Conservation (phyloP, 805 yeast genomes). For the Wickerhamiella azyma region DNA sequence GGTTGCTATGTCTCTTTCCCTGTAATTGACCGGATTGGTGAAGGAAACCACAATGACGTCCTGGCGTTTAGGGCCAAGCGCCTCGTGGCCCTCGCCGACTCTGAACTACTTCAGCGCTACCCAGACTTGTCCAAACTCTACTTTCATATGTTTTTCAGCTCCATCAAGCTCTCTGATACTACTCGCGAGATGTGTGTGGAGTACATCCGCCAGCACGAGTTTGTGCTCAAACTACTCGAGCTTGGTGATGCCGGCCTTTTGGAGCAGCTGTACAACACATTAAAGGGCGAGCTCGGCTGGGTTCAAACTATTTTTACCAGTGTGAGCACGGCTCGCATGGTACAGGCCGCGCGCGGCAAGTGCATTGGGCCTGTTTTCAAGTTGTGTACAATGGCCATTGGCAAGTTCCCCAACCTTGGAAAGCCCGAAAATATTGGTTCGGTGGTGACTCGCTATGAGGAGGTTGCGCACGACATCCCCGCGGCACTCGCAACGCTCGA, state of each 20-base stretch:
- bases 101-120: too few relatives aligned
- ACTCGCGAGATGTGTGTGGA: neutral
- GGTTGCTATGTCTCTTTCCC: too few relatives aligned
- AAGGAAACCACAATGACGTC: too few relatives aligned
- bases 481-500: neutral
- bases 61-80: too few relatives aligned
- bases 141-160: neutral
- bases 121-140: neutral
- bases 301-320: neutral
- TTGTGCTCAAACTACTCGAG: neutral
- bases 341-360: neutral
- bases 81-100: too few relatives aligned
- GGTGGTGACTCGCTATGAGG: neutral
- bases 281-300: neutral
- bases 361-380: neutral
- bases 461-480: neutral
- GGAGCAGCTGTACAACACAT: neutral
- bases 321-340: neutral
- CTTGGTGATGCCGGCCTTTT: neutral
- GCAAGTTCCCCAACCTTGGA: neutral
- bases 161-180: neutral
- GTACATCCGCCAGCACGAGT: neutral
- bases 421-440: neutral
- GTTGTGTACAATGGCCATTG: neutral
- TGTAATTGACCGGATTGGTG: too few relatives aligned